Evolutionary conservation across 2,329 filamentous ascomycete genomes (phyloP).

Genomic region (Cordyceps pruinosa): DNA sequence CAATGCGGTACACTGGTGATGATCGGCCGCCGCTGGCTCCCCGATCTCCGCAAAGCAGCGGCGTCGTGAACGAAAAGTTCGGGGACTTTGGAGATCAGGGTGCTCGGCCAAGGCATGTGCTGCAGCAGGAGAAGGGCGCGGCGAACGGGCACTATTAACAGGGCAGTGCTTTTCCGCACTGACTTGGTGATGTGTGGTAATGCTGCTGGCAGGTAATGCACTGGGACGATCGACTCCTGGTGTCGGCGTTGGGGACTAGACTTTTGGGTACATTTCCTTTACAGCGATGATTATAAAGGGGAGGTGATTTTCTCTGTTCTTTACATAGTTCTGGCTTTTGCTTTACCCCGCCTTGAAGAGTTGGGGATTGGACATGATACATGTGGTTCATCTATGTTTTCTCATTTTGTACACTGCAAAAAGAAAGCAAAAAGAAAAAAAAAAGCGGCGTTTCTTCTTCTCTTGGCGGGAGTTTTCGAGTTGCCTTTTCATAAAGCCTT

Average conservation of each 20-base stretch:
- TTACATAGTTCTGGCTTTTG: not conserved
- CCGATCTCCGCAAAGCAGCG: conserved; percentile 17
- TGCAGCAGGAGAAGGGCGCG: conserved; percentile 27
- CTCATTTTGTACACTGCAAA: not conserved
- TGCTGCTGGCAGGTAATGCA: not conserved
- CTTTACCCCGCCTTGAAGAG: not conserved
- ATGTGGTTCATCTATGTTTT: not conserved
- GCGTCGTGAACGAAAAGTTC: conserved; percentile 17
- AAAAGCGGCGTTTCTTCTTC: not conserved
- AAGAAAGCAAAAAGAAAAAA: not conserved
- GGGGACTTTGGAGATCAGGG: conserved; percentile 23
- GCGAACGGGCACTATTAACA: conserved; percentile 29
- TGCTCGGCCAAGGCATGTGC: conserved; percentile 20
- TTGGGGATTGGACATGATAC: not conserved
- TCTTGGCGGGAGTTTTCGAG: conserved; percentile 5
- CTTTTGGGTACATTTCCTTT: not conserved
- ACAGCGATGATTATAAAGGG: not conserved
- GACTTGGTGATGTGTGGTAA: not conserved
- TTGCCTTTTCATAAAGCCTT: too few species aligned
- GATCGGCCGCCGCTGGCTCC: conserved; percentile 23
- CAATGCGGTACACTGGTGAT: conserved; percentile 32
- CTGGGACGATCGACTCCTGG: not conserved
- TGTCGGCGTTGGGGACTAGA: not conserved
- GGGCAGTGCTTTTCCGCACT: not conserved
- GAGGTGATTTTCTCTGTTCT: not conserved